Evolutionary conservation across 2,329 filamentous ascomycete species (phyloP).

Genomic region (Xenosphaeropsis pyriputrescens): DNA sequence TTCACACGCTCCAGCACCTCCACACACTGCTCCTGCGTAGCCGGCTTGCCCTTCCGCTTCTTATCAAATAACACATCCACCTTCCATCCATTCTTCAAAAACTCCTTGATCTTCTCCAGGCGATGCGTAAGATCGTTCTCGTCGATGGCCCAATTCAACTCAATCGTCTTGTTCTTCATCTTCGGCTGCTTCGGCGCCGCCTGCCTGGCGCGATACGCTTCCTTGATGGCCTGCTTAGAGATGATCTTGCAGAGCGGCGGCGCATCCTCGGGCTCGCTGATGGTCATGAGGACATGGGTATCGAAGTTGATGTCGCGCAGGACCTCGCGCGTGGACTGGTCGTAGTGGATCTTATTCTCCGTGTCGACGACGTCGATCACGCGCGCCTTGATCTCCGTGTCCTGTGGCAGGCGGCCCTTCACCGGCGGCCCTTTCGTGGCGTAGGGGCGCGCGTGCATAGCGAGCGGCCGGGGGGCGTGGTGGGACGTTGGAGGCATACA

Average conservation of each 20-base stretch:
- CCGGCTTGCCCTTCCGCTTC: constrained; percentile 47
- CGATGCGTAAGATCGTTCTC: constrained; percentile 60
- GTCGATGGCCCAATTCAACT: constrained; percentile 81
- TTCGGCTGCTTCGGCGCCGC: constrained; percentile 24
- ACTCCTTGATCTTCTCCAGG: constrained; percentile 49
- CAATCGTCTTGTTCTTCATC: constrained; percentile 55
- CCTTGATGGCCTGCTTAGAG: constrained; percentile 35
- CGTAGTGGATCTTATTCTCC: constrained; percentile 16
- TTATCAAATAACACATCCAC: constrained; percentile 61
- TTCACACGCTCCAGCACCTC: constrained; percentile 37
- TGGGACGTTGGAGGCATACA: constrained; percentile 3
- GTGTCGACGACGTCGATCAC: constrained; percentile 27
- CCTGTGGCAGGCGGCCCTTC: constrained; percentile 22
- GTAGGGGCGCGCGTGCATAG: constrained; percentile 4
- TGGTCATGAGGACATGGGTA: constrained; percentile 33
- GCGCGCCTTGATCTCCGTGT: constrained; percentile 30
- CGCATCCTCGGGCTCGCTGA: constrained; percentile 19
- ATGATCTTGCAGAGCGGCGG: constrained; percentile 58
- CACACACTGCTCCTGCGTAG: constrained; percentile 44
- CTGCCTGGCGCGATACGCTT: constrained; percentile 26
- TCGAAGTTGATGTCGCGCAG: constrained; percentile 30
- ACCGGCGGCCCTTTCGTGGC: constrained; percentile 5
- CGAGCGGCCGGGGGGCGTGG: not conserved
- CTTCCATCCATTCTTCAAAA: constrained; percentile 58
- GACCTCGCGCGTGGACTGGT: constrained; percentile 18